phyloP scores from a whole-genome alignment of 345 rosid genomes.

The Triadica sebifera region DNA sequence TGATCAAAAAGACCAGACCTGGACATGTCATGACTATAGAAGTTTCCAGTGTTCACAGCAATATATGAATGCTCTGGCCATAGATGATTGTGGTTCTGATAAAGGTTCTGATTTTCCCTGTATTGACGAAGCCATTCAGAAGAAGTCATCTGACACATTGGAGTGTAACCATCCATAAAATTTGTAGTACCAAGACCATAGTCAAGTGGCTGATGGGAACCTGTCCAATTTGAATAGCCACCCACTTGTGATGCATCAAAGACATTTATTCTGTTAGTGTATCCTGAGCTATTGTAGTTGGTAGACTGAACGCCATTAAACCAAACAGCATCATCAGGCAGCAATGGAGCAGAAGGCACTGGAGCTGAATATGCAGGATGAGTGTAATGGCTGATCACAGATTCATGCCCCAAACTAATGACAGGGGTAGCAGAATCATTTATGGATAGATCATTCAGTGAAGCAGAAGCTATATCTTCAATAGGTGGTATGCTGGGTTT shows the following conservation, averaged over 20 bases:
- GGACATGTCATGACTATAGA: constrained; percentile 34
- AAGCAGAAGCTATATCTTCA: constrained; percentile 52
- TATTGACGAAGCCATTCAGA: constrained; percentile 96
- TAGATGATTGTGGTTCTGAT: constrained; percentile 29
- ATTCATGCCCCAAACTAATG: constrained; percentile 23
- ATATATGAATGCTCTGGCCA: constrained; percentile 35
- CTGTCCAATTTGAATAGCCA: constrained; percentile 39
- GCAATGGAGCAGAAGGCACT: constrained; percentile 79
- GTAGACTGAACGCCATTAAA: constrained; percentile 32
- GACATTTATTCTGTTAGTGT: constrained; percentile 35
- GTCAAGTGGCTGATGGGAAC: too few relatives aligned
- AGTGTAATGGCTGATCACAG: constrained; percentile 25
- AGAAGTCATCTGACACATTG: constrained; percentile 55
- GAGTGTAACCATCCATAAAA: constrained; percentile 47
- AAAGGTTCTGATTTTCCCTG: constrained; percentile 64
- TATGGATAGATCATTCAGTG: constrained; percentile 53
- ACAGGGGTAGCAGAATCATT: constrained; percentile 31
- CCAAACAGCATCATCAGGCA: constrained; percentile 80
- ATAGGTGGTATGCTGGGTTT: constrained; percentile 48
- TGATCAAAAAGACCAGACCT: constrained; percentile 47
- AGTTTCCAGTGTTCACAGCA: constrained; percentile 36
- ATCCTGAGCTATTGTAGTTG: constrained; percentile 16
- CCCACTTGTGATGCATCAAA: constrained; percentile 28
- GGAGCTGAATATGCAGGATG: constrained; percentile 55
- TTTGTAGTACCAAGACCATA: too few relatives aligned